Evolutionary conservation across 2,329 filamentous ascomycete species (phyloP), one percentile per base, ranked within the genome.

Genomic region (Alternaria triticimaculans): DNA sequence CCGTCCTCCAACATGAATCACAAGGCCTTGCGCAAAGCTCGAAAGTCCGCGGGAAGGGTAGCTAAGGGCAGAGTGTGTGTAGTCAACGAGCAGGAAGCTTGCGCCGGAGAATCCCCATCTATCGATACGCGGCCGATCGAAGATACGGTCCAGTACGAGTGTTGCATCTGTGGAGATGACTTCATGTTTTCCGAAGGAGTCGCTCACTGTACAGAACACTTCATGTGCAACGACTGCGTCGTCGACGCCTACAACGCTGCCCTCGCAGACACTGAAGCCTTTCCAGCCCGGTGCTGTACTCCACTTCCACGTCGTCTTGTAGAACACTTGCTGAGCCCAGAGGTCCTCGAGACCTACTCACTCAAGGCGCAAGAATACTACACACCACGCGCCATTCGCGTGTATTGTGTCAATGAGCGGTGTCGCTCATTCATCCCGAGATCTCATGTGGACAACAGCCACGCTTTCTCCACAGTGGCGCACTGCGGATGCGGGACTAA

Each of bases 141-240:
- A 25, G 43, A 44, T n/a, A 33, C 44, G 33, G 15, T 25, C 8
- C 3, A 49, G 33, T 63, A 60, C 61, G 45, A 55, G 14, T 63
- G 61, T 21, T 48, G 41, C 15, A 49, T 60, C 10, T 63, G 61
- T 20, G 26, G 50, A 15, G 51, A 44, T 15, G 44, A 56, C 3
- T 45, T 51, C n/a, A 15, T 18, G 2, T 53, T 53, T 15, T 18
- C 41, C 6, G 20, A 44, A 18, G 51, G 56, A 3, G 20, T 63
- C 6, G 25, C 46, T 25, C 43, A 57, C 15, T 63, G 61, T 12
- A 23, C 18, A n/a, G 43, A 37, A 45, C 61, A 63, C 33, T 51
- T 63, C 45, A 46, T 55, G 7, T 63, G 56, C 61, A 60, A 63
- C 20, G 18, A 44, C 6, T 60, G 56, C 50, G 44, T 58, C 26